phyloP scores from a whole-genome alignment of 225 moss, liverwort and hornwort species.

The Polytrichum commune region DNA sequence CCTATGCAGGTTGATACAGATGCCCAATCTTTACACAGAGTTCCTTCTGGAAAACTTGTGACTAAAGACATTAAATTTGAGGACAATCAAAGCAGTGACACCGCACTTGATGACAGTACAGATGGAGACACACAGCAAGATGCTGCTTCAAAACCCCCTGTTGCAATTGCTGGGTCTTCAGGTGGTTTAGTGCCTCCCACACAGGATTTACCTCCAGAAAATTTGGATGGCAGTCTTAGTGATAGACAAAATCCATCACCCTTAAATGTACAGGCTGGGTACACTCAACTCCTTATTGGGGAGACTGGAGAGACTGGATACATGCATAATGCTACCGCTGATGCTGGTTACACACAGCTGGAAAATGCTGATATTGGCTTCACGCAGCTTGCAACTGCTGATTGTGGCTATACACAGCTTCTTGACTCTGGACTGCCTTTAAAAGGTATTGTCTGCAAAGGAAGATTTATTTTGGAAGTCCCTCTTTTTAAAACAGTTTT shows the following conservation, averaged over 20 bases:
- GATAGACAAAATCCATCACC: slow-evolving; percentile 12
- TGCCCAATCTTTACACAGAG: slow-evolving; percentile 11
- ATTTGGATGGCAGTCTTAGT: slow-evolving; percentile 15
- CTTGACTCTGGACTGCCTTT: slow-evolving; percentile 20
- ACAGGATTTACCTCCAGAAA: slow-evolving; percentile 19
- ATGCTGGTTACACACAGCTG: slow-evolving; percentile 26
- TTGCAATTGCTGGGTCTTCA: slow-evolving; percentile 22
- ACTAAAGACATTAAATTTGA: slow-evolving; percentile 18
- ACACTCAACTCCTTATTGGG: slow-evolving; percentile 12
- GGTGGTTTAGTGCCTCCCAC: slow-evolving; percentile 36
- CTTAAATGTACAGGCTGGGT: slow-evolving; percentile 24
- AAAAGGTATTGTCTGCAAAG: slow-evolving; percentile 26
- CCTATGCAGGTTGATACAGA: slow-evolving; percentile 25
- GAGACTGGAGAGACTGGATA: slow-evolving; percentile 20
- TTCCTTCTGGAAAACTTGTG: slow-evolving; percentile 1
- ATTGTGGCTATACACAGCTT: slow-evolving; percentile 36
- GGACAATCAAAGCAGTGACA: slow-evolving; percentile 26
- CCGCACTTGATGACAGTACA: slow-evolving; percentile 26
- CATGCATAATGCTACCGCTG: slow-evolving; percentile 25
- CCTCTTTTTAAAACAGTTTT: too few species aligned
- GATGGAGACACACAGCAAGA: slow-evolving; percentile 76
- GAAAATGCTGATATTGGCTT: slow-evolving; percentile 38
- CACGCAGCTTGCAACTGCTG: slow-evolving; percentile 37
- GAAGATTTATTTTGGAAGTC: not conserved
- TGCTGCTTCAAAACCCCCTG: slow-evolving; percentile 32